Percentiles rank a stretch among this genome's conserved stretches.
phyloP scores from a whole-genome alignment of 225 moss, liverwort and hornwort genomes.

The Bryoerythrophyllum caledonicum region DNA sequence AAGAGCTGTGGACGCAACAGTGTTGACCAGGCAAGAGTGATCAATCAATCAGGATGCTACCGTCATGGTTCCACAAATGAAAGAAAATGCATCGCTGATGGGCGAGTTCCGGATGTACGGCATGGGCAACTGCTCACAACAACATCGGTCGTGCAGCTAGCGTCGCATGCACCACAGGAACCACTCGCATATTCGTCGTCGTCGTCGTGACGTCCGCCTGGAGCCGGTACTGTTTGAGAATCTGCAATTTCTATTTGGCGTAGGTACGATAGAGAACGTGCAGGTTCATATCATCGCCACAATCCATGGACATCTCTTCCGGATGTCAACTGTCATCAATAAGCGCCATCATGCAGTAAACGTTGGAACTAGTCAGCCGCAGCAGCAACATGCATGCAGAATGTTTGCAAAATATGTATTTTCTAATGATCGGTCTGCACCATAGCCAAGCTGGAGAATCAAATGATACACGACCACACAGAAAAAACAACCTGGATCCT shows the following conservation, averaged over 20 bases:
- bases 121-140: not conserved
- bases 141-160: slow-evolving; percentile 1
- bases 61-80: too few relatives aligned
- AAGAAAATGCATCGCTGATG: not conserved
- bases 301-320: not conserved
- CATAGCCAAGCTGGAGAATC: too few relatives aligned
- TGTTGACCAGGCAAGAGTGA: not conserved
- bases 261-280: not conserved
- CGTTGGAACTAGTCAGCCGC: not conserved
- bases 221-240: not conserved
- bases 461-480: not conserved
- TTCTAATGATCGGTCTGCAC: not conserved
- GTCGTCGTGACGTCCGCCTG: not conserved
- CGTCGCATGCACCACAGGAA: not conserved
- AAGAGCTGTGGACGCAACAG: not conserved
- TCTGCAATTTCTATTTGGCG: not conserved
- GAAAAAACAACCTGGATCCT: too few relatives aligned
- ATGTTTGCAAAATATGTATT: not conserved
- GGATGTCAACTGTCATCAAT: not conserved
- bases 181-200: not conserved
- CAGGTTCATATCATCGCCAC: not conserved
- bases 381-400: not conserved
- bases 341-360: not conserved
- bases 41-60: too few relatives aligned
- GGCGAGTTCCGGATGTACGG: not conserved